phyloP scores from a whole-genome alignment of 75 land plant genomes.

The Cryptomeria japonica region DNA sequence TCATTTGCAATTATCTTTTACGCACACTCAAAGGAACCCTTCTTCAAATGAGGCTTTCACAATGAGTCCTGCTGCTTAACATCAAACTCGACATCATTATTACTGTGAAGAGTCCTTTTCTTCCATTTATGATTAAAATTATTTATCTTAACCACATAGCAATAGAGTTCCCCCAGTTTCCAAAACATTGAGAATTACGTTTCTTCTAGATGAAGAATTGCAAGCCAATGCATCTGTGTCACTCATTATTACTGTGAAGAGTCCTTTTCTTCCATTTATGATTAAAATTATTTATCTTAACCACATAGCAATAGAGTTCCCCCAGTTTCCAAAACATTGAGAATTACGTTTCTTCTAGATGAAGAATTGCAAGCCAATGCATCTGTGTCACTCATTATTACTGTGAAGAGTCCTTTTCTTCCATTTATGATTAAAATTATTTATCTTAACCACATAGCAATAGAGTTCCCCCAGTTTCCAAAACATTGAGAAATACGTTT shows the following conservation, averaged over 20 bases:
- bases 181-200: background rate
- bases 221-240: too few relatives aligned
- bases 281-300: too few relatives aligned
- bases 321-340: background rate
- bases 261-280: background rate
- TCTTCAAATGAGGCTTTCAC: background rate
- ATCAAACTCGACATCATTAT: too few relatives aligned
- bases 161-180: background rate
- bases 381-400: too few relatives aligned
- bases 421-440: too few relatives aligned
- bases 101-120: background rate
- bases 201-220: too few relatives aligned
- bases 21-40: background rate
- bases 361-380: too few relatives aligned
- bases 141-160: too few relatives aligned
- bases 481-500: background rate
- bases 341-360: background rate
- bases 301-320: background rate
- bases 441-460: too few relatives aligned
- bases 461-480: background rate
- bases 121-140: too few relatives aligned
- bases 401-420: background rate
- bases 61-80: background rate
- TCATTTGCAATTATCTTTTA: background rate
- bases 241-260: background rate